Base-by-base conservation (phyloP, 805 yeast genomes). In the Candida pseudoglaebosa region DNA sequence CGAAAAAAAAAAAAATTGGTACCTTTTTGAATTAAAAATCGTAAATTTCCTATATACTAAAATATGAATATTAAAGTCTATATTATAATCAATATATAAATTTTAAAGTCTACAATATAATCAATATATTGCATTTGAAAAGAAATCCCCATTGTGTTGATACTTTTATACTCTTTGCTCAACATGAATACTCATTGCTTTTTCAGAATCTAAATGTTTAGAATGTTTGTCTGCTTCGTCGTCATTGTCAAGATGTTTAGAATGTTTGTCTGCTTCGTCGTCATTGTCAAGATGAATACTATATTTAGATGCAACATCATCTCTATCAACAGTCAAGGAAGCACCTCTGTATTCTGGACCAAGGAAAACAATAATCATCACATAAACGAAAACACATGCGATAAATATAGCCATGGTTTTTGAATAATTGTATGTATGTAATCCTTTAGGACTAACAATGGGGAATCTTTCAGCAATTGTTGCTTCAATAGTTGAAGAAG, bases 401-500 rank as follows among this genome's bases (percentile, higher is more conserved):
- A 78, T 69, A 54, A 80, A 79, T 38, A 80, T 80, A 9, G 82
- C 74, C 85, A 80, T 80, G 17, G 77, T 81, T 38, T 73, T 75
- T n/a, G 82, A 83, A 57, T 83, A 84, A 54, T 83, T 70, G 52
- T 70, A 76, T 4, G 51, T 51, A 8, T 37, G 48, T 14, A 41
- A 44, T 2, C 50, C 55, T 8, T 49, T 45, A 3, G 46, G 43
- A 5, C 45, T 40, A 3, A 40, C 32, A 20, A 80, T 49, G 2
- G 87, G 88, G 67, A 80, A 84, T 37, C 65, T 59, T 22, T 67
- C 69, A 19, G 89, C 83, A 31, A 80, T 61, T n/a, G 70, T 65
- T 3, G 86, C 65, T 57, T 82, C 87, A 44, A 82, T 82, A 4
- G 90, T 82, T 14, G 83, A 72, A 2, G 84, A 75, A 1, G 87